Evolutionary conservation across 257 asterid genomes (phyloP), one percentile per base, ranked within the genome.

Genomic region (Lycium barbarum): DNA sequence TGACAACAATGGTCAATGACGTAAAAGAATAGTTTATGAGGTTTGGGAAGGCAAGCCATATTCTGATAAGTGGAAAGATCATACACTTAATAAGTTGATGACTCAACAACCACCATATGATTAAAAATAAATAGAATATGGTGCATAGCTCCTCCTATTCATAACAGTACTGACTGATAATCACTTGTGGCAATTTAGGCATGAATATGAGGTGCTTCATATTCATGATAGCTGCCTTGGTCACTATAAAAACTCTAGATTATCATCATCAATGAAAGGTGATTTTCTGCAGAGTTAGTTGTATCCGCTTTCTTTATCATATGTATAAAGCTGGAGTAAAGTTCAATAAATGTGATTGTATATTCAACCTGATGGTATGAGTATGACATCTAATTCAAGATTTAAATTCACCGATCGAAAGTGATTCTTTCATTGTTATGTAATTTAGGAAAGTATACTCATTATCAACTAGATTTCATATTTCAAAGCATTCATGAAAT

Each of bases 21-120:
- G 86, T 87, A 79, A 83, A 86, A 83, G 85, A 87, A 87, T 78
- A 76, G 88, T 86, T 86, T 81, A 83, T 86, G 83, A 68, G 84
- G 83, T 54, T 57, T 85, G 85, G 83, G 66, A 70, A 82, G 88
- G 88, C 59, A 85, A 84, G 84, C 84, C 88, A 82, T 88, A 86
- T 89, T 82, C 88, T 68, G n/a, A 65, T 87, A 87, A 88, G 90
- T 90, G 80, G 89, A 81, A 65, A 87, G 72, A 76, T 76, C 81
- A 76, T 33, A 76, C 22, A 76, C 14, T 51, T 61, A 83, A 82
- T 82, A 83, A 91, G 86, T 85, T 74, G 83, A 89, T 91, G 93
- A 88, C 92, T 87, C 92, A 82, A 83, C 86, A 76, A 79, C 90
- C 91, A 89, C 91, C 80, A 71, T 83, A 85, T 80, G 84, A 81